A percentile compares a stretch with the other conserved stretches of the same genome.
phyloP scores from a whole-genome alignment of 2,329 filamentous ascomycete species.

The Calonectria leucothoes region DNA sequence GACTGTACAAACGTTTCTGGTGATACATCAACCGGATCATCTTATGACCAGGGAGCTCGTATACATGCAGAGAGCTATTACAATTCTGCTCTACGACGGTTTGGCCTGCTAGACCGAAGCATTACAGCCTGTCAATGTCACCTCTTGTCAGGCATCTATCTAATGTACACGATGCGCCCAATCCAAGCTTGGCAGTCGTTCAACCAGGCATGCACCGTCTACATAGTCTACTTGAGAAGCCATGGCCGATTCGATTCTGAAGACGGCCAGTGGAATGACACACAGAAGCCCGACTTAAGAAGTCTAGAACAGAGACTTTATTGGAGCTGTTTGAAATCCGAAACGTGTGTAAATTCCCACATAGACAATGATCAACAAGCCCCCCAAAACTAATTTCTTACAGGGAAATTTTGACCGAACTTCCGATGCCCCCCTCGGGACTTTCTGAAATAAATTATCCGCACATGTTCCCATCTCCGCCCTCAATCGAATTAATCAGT shows the following conservation, averaged over 20 bases:
- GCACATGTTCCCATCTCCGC: conserved; percentile 16
- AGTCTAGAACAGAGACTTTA: conserved; percentile 15
- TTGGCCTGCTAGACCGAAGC: conserved; percentile 28
- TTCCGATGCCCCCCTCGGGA: not conserved
- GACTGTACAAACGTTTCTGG: not conserved
- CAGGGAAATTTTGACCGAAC: conserved; percentile 2
- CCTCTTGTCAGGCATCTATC: conserved; percentile 27
- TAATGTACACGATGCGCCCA: conserved; percentile 28
- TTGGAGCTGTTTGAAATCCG: conserved; percentile 18
- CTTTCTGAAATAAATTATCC: conserved; percentile 14
- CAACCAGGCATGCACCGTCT: conserved; percentile 13
- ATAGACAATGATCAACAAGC: no score
- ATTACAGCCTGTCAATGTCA: conserved; percentile 28
- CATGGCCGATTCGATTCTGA: conserved; percentile 3
- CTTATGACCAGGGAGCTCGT: not conserved
- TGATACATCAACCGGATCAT: not conserved
- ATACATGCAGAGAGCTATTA: conserved; percentile 20
- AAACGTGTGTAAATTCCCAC: not conserved
- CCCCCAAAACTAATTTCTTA: not conserved
- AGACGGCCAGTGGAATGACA: conserved; percentile 11
- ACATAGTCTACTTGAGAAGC: conserved; percentile 20
- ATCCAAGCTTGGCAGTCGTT: conserved; percentile 27
- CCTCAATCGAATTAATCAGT: not conserved
- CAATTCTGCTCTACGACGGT: conserved; percentile 18
- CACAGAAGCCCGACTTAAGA: not conserved